Evolutionary conservation across 805 yeast genomes (phyloP), one percentile per base, ranked within the genome.

Genomic region (Wickerhamomyces bisporus): DNA sequence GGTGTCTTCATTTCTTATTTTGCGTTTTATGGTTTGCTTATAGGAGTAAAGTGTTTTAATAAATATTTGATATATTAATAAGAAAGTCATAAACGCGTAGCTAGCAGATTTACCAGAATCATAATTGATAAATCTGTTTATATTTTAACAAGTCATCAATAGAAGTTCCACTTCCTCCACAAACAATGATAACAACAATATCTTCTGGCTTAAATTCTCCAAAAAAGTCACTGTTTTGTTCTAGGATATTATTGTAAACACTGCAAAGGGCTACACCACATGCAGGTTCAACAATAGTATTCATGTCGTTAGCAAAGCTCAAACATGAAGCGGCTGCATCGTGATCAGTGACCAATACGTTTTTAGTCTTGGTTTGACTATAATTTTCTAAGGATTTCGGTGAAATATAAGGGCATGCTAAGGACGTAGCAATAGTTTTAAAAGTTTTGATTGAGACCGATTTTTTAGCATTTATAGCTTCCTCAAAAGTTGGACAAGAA

Each of bases 201-300:
- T 69, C 73, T 32, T 74, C 73, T 10, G 53, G 36, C 4, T 49
- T 28, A 34, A 72, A 48, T 7, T 41, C 45, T 3, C 39, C 43
- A 35, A 68, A 53, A 20, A 60, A 48, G 7, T 56, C 57, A 29
- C 62, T 50, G 43, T 64, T 33, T 16, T 59, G 40, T 20, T 45
- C 41, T 27, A 70, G 42, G 17, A 60, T 39, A 5, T 53, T 57
- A 32, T 67, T 52, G 48, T 69, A 73, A n/a, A 68, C 71, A 15
- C 77, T 65, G 17, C 80, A 70, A 21, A 81, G 54, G 0, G 86
- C 75, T 2, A 84, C 84, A 4, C 86, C 86, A 56, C 87, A 81
- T 1, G 87, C 87, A 0, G 86, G 86, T 53, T 81, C 87, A 0
- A 79, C 73, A 18, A 76, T 58, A 32, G 64, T 61, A 39, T 73